Conservation (phyloP, 768 basidiomycete genomes). For the Phallus indusiatus region DNA sequence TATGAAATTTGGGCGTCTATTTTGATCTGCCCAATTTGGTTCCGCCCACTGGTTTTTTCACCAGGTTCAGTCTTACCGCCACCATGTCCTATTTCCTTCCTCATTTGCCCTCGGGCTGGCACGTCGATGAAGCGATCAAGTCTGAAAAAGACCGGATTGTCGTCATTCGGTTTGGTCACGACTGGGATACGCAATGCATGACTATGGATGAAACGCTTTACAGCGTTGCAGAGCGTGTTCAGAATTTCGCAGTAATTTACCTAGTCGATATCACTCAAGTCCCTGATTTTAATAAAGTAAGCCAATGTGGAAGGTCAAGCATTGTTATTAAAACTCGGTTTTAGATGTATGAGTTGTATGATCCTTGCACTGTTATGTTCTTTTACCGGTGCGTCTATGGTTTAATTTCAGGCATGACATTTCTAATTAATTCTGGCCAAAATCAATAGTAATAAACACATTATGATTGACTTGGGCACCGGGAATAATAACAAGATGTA, state of each 20-base stretch:
- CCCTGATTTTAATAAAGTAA: constrained; percentile 96
- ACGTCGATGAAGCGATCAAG: constrained; percentile 98
- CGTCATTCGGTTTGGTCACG: constrained; percentile 89
- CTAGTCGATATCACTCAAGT: constrained; percentile 92
- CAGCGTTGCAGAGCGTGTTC: constrained; percentile 87
- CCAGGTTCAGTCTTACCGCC: neutral
- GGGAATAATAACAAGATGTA: constrained; percentile 99
- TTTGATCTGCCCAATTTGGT: too few species aligned
- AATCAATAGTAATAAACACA: constrained; percentile 80
- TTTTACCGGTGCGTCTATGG: constrained; percentile 72
- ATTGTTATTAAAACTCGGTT: neutral
- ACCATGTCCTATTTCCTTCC: constrained; percentile 75
- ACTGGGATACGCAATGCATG: constrained; percentile 94
- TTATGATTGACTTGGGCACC: constrained; percentile 99
- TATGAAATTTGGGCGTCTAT: neutral
- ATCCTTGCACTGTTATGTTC: constrained; percentile 96
- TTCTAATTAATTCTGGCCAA: constrained; percentile 11
- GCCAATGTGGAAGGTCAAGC: neutral
- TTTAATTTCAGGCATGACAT: neutral
- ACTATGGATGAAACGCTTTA: constrained; percentile 97
- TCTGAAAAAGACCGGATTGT: constrained; percentile 96
- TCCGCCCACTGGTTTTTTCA: neutral
- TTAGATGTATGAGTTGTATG: constrained; percentile 98
- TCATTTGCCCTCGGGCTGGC: constrained; percentile 89
- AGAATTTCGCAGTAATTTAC: constrained; percentile 98